phyloP scores from a whole-genome alignment of 177 flowering plant genomes.

The Tripterygium wilfordii region DNA sequence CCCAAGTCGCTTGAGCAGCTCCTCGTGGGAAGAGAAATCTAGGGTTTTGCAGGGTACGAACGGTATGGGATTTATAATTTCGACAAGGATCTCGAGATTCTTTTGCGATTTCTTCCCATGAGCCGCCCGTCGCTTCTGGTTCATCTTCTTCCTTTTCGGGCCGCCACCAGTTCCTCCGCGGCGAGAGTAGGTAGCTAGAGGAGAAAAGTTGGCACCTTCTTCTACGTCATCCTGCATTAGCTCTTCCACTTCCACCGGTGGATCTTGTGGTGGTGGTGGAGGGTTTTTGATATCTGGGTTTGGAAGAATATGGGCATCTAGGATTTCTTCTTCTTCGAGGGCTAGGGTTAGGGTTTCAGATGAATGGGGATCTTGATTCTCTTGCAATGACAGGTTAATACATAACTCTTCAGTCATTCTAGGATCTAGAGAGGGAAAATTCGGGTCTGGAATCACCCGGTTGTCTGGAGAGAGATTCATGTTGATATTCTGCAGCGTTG shows the following conservation, averaged over 20 bases:
- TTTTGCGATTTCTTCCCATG: constrained; percentile 34
- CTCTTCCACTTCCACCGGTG: not conserved
- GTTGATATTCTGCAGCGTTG: too few relatives aligned
- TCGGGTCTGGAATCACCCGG: too few relatives aligned
- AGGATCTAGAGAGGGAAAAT: too few relatives aligned
- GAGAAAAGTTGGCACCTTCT: not conserved
- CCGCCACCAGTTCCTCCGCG: constrained; percentile 10
- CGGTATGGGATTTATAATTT: constrained; percentile 45
- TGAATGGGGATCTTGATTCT: not conserved
- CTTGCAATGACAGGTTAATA: too few relatives aligned
- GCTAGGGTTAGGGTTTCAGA: not conserved
- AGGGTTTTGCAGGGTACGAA: constrained; percentile 49
- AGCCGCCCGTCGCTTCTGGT: constrained; percentile 19
- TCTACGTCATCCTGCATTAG: constrained; percentile 5
- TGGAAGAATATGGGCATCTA: constrained; percentile 14
- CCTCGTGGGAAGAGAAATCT: constrained; percentile 52
- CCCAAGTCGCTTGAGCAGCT: constrained; percentile 49
- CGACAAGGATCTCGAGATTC: constrained; percentile 28
- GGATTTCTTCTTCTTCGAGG: not conserved
- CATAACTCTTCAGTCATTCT: too few relatives aligned
- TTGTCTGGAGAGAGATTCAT: too few relatives aligned
- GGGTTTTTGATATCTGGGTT: constrained; percentile 14
- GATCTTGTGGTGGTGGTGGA: not conserved
- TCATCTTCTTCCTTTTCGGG: constrained; percentile 26
- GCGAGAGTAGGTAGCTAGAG: constrained; percentile 14